Evolutionary conservation across 2,329 filamentous ascomycete genomes (phyloP).

Genomic region (Tolypocladium tropicale): DNA sequence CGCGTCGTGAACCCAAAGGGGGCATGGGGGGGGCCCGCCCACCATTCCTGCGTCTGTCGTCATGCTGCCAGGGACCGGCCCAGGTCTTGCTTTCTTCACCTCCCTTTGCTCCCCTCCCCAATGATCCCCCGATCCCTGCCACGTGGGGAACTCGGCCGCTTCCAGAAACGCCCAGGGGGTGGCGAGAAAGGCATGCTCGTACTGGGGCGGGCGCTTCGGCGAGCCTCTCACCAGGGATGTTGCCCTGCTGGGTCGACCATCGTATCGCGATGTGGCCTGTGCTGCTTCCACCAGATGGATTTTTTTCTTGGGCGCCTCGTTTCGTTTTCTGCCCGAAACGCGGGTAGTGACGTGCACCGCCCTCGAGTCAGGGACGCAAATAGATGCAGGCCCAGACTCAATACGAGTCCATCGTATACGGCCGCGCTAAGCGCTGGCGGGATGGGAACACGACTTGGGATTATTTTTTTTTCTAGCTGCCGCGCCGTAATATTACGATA

Average conservation of each 20-base stretch:
- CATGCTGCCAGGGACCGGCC: too few species aligned
- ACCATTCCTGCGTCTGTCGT: too few species aligned
- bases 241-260: too few species aligned
- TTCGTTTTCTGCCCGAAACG: background rate
- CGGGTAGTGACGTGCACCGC: background rate
- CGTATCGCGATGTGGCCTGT: too few species aligned
- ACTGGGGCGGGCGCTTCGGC: too few species aligned
- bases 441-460: too few species aligned
- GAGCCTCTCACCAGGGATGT: too few species aligned
- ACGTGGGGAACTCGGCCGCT: background rate
- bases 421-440: background rate
- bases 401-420: background rate
- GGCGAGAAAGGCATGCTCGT: background rate
- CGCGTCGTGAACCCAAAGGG: background rate
- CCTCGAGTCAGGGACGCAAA: background rate
- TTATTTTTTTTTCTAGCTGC: background rate
- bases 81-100: background rate
- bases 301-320: background rate
- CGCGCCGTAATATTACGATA: too few species aligned
- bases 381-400: background rate
- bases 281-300: too few species aligned
- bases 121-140: background rate
- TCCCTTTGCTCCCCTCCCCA: background rate
- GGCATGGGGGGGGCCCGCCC: too few species aligned
- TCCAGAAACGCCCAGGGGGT: background rate